Evolutionary conservation across 192 early-diverging fungal species (phyloP), one percentile per base, ranked within the genome.

Genomic region (Linnemannia hyalina): DNA sequence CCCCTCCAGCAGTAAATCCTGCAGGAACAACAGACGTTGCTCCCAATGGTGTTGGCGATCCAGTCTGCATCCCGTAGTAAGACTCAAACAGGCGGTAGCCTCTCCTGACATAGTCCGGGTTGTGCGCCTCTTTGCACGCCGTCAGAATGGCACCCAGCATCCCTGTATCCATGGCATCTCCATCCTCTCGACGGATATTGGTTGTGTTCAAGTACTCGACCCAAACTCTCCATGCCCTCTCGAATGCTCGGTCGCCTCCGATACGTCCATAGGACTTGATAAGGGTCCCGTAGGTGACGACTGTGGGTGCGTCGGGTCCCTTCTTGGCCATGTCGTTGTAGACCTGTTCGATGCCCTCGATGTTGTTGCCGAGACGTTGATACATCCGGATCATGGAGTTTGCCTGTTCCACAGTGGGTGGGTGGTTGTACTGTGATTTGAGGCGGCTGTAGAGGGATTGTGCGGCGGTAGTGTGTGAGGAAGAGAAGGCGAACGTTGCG

Each of bases 351-450:
- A 87, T 40, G 0, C 75, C 40, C 32, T 78, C 63, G 40, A 75
- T 68, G 26, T 83, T 72, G 18, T 87, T 80, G 1, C 47, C 52
- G 6, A 68, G 70, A 11, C 82, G 78, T 54, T 70, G 72, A 42
- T 85, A 89, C 6, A 89, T 82, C 76, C 87, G 87, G 49, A 89
- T 72, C 35, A 89, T 63, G 6, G 88, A 78, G 18, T 89, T 89
- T 20, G 75, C 80, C n/a, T 89, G 88, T 18, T 55, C 52, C 6
- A 80, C 4, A 3, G 76, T 77, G 0, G 83, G 75, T 57, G 63
- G 40, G 47, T 46, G 54, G n/a, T 82, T 77, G 11, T 73, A 41
- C 60, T 89, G 32, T 54, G 87, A 76, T 9, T 74, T 41, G 6
- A 82, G 32, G 20, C 29, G 60, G 13, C 79, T 77, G 26, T 85